Evolutionary conservation across 495 filamentous ascomycete species (phyloP), one percentile per base, ranked within the genome.

Genomic region (Aspergillus campestris): DNA sequence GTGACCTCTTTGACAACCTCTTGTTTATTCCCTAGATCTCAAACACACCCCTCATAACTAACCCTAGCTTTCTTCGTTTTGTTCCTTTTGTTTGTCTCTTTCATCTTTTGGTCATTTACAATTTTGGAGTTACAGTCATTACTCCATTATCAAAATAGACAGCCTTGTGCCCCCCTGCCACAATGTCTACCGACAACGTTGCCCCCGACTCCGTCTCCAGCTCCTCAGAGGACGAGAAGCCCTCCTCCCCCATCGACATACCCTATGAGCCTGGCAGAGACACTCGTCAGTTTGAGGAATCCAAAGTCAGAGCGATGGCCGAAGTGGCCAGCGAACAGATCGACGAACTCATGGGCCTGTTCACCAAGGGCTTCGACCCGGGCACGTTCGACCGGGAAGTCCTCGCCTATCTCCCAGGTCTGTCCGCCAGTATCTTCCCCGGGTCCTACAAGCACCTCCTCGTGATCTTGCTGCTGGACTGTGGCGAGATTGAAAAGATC

Each of bases 371-470:
- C 3, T 61, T 61, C 30, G 52, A 61, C 34, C 54, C 53, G 3
- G 33, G 34, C 28, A 34, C 36, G 11, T 61, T 61, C 31, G 14
- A 32, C 4, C 15, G 38, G n/a, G 29, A 48, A 8, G 37, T 60
- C 18, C 40, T 27, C 15, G 14, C 33, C 0, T 40, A 28, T 10
- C 40, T 60, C 24, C 52, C 55, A 0, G 31, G 9, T 3, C 27
- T 63, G 13, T 11, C 30, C 2, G 18, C 40, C 1, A 30, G 43
- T 27, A 39, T 52, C 2, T 44, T 55, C 8, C 60, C 60, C 0
- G 57, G 60, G 13, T 55, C 55, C 5, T 60, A 55, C 32, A 43
- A 42, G 5, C 60, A 63, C 38, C 45, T 63, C 6, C 31, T 63
- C 12, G 8, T 58, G 5, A 35, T 60, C 7, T 33, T 60, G 14